Evolutionary conservation across 2,329 filamentous ascomycete genomes (phyloP), one percentile per base, ranked within the genome.

Genomic region (Phoma sp.): DNA sequence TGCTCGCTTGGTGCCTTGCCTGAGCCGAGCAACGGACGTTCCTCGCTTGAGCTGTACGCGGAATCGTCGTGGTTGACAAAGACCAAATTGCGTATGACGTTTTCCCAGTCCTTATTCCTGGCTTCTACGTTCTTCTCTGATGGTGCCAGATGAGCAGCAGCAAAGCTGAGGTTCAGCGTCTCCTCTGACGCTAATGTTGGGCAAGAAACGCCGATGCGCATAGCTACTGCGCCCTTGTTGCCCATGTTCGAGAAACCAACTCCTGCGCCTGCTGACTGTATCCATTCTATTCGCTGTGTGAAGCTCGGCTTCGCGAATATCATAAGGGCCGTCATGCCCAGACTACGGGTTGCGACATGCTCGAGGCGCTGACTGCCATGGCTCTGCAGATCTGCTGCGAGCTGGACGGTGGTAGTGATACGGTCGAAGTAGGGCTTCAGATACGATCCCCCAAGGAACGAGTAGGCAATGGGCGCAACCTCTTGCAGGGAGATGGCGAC

Each of bases 151-250:
- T 99, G 95, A 11, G 92, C 91, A 32, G 91, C 87, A 33, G 96
- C 87, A 72, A 98, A 95, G 0, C 92, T 96, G 49, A 97, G 74
- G 65, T 90, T 85, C 21, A 88, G 83, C 4, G 66, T 68, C 18
- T 71, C 71, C 4, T 78, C 73, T 33, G 78, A 77, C 4, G 64
- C 64, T 21, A 43, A 53, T 25, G 42, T 38, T 12, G 74, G 69
- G 5, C 66, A 66, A 15, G 75, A 68, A 65, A 91, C 88, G 12
- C 85, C 81, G 36, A 95, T 76, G 28, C 92, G 83, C 56, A 93
- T 81, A 0, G 89, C 95, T 0, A 96, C 89, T 3, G 92, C 93
- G 25, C 93, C 95, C 76, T 99, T 99, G 75, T 97, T 97, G 14
- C 92, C 95, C 89, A 96, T 95, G 42, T 93, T 89, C 53, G 87